Evolutionary conservation across 2,329 filamentous ascomycete species (phyloP).

Genomic region (Fusarium papillatum): DNA sequence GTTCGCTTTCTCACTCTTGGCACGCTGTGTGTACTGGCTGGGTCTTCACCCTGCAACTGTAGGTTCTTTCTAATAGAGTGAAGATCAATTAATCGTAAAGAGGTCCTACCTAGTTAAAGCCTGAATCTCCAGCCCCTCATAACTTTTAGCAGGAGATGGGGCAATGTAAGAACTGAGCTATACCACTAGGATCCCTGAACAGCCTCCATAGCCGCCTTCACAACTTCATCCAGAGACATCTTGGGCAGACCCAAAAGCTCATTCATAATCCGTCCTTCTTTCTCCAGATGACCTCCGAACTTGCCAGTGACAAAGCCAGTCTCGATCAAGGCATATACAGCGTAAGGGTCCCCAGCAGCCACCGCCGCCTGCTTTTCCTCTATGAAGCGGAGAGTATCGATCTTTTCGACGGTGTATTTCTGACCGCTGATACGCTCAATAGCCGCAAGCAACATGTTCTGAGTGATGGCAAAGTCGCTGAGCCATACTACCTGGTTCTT

Average conservation of each 20-base stretch:
- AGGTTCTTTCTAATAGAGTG: not conserved
- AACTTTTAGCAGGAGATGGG: not conserved
- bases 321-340: not conserved
- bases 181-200: not conserved
- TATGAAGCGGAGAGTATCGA: not conserved
- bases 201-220: not conserved
- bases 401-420: not conserved
- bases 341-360: not conserved
- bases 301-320: not conserved
- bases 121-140: not conserved
- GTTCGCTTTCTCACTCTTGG: not conserved
- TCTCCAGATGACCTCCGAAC: not conserved
- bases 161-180: not conserved
- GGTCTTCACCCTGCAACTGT: not conserved
- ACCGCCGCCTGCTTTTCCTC: not conserved
- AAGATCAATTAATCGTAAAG: not conserved
- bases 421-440: not conserved
- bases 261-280: not conserved
- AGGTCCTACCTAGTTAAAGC: not conserved
- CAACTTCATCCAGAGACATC: not conserved
- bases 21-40: fast-evolving
- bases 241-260: not conserved
- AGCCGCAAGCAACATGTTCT: not conserved
- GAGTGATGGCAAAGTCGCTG: not conserved
- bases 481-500: not conserved